Evolutionary conservation across 202 grass and related monocot species (phyloP), one percentile per base, ranked within the genome.

Genomic region (Dendrocalamus latiflorus): DNA sequence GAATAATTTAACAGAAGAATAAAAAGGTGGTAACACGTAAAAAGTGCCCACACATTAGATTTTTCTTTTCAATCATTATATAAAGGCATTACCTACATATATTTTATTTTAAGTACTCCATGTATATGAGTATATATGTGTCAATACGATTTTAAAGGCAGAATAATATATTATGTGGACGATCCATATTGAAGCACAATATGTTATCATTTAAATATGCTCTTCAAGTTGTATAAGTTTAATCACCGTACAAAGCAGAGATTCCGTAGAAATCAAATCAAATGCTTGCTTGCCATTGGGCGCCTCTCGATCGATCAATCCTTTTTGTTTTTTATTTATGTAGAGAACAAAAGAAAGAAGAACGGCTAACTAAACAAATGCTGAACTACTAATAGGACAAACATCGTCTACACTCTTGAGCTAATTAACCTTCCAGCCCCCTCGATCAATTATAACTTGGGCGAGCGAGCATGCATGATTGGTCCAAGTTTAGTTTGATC

Each of bases 261-360:
- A 85, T 65, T 81, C 26, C 1, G 12, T 5, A 70, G 2, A 75
- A 77, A 65, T 48, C 28, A 73, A 68, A 88, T 88, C 75, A 77
- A 59, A 86, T 28, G 6, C 28, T 49, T 66, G 16, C 6, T 37
- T 59, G 43, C 53, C 53, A 77, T 85, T 85, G 72, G 76, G 37
- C 21, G 1, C 17, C 7, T 0, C 42, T 43, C 41, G 41, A 43
- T 77, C 5, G 36, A 18, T 81, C 56, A 37, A 6, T 6, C 57
- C 64, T 69, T 76, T 80, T 50, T 33, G 15, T 36, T 33, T 75
- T 21, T 18, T 30, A 0, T 30, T 30, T 30, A 75, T 55, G 20
- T 15, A 61, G 24, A 34, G 5, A 84, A 54, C 22, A 54, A 79
- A 21, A 10, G 15, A 54, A 62, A 53, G 38, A 63, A 0, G 9